Base-by-base conservation (phyloP, 1,284 basidiomycete genomes). In the Sparassis latifolia region DNA sequence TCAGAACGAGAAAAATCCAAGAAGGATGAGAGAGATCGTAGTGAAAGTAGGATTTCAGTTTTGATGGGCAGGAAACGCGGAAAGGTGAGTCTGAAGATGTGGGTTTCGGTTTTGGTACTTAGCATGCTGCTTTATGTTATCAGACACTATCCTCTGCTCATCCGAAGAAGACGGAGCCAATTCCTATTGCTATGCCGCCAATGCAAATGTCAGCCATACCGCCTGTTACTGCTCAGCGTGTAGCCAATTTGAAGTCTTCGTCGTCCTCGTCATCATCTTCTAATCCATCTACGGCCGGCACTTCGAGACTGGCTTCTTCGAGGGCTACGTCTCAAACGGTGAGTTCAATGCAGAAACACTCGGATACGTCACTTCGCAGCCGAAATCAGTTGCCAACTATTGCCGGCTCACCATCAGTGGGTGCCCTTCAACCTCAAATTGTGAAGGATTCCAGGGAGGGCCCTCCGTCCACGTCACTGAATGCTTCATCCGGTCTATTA, bases 21-120 rank as follows among this genome's bases (percentile, higher is more conserved):
- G 70, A 87, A 86, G 61, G 86, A 90, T 50, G 79, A 86, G 52
- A 91, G 89, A 68, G 86, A 91, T 62, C 75, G 87, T 42, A 87
- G 86, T 55, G 87, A 92, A 67, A 89, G 89, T 64, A 77, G 89
- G 62, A 90, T 92, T 59, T 90, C 89, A 5, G 86, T 87, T 33
- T 75, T 96, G 60, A 92, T 93, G 75, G 89, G 91, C 33, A 76
- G 94, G 60, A 93, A 88, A 64, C 76, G 95, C 52, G 94, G 95
- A 68, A 97, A 97, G 82, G 94, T 95, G 63, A 64, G 72, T 62
- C 46, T 9, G n/a, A 7, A 38, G 9, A 38, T 38, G 20, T 20
- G 20, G 20, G 20, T 20, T 38, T 49, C 46, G 54, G 53, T 46
- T 52, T 57, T 48, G 33, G 52, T 49, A 46, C 53, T 41, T 50